phyloP scores from a whole-genome alignment of 371 early-diverging fungal species.

The Lichtheimia hyalospora region DNA sequence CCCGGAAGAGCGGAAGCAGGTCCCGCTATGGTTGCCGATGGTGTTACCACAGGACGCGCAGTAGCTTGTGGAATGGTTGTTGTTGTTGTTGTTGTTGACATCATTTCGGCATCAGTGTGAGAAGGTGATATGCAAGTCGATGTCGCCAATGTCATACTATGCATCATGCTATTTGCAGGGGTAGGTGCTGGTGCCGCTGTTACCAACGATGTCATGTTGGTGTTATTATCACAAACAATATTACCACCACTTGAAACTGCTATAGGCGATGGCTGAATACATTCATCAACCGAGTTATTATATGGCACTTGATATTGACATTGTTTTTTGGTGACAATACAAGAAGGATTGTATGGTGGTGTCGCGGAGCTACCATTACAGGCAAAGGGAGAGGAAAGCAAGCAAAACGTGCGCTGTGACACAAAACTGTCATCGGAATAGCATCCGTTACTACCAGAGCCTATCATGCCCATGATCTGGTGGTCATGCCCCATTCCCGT shows the following conservation, averaged over 20 bases:
- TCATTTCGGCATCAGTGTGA: not conserved
- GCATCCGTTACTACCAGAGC: not conserved
- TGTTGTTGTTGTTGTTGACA: not conserved
- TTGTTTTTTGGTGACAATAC: too few species aligned
- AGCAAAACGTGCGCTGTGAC: not conserved
- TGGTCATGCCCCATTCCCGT: not conserved
- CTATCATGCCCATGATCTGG: too few species aligned
- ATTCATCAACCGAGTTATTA: too few species aligned
- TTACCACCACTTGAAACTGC: too few species aligned
- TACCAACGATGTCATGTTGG: too few species aligned
- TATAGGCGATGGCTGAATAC: too few species aligned
- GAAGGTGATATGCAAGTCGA: constrained; percentile 2
- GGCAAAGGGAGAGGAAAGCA: too few species aligned
- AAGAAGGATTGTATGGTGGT: too few species aligned
- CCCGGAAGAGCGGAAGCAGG: not conserved
- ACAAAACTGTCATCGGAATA: constrained; percentile 1
- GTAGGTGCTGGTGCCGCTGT: constrained; percentile 1
- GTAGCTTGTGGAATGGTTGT: not conserved
- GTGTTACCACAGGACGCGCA: not conserved
- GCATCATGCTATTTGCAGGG: not conserved
- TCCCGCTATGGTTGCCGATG: not conserved
- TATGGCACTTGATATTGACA: too few species aligned
- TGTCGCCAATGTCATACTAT: constrained; percentile 2
- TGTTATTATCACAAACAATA: too few species aligned
- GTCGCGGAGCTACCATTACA: too few species aligned